Percentiles rank a stretch among this genome's conserved stretches.
Conservation (phyloP, 257 asterid species). For the Forsythia suspensa region DNA sequence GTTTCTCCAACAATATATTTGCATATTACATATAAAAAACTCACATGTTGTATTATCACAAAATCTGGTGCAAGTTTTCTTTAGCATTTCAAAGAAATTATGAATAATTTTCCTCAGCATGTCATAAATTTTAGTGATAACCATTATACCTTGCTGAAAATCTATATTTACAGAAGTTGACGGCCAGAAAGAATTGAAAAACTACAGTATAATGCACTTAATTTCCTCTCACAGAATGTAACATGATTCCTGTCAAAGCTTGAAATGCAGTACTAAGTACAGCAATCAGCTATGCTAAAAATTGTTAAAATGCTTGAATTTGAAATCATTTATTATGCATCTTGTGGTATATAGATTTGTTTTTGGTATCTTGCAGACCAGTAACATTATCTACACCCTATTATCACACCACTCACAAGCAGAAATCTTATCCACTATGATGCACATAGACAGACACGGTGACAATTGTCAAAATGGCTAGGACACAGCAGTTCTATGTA, state of each 20-base stretch:
- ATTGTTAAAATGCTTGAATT: neutral
- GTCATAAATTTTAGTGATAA: neutral
- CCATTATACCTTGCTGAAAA: neutral
- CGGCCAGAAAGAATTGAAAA: neutral
- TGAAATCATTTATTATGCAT: neutral
- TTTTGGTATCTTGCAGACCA: neutral
- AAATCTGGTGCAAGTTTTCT: neutral
- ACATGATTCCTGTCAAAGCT: neutral
- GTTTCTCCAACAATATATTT: neutral
- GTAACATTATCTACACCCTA: neutral
- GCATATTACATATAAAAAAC: neutral
- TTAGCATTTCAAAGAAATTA: neutral
- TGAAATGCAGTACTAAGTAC: neutral
- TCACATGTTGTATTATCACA: neutral
- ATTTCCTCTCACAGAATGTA: neutral
- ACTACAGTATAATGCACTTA: neutral
- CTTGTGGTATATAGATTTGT: neutral
- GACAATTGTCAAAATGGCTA: too few relatives aligned
- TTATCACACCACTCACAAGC: neutral
- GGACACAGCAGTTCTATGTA: neutral
- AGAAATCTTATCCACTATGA: neutral
- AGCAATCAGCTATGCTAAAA: neutral
- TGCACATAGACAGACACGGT: too few relatives aligned
- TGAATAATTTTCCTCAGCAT: neutral
- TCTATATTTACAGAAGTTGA: neutral